Percentiles rank a stretch among this genome's conserved stretches.
Evolutionary conservation across 345 rosid genomes (phyloP).

Genomic region (Syzygium jambos): DNA sequence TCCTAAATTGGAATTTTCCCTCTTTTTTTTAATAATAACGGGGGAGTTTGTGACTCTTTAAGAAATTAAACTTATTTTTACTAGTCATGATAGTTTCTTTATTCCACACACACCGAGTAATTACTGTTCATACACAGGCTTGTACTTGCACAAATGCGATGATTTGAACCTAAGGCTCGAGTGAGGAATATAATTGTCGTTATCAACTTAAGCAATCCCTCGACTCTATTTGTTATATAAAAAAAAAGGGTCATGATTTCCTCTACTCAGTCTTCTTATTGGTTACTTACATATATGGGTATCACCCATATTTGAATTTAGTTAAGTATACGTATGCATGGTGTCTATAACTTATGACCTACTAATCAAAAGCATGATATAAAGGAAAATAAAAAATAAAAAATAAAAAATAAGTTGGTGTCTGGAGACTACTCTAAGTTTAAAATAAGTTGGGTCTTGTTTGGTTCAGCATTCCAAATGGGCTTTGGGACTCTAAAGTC

Average conservation of each 20-base stretch:
- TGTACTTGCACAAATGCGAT: neutral
- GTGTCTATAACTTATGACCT: neutral
- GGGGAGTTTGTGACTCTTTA: too few species aligned
- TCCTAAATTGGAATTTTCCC: too few species aligned
- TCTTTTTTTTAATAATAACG: too few species aligned
- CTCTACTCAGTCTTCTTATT: neutral
- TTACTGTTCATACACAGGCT: neutral
- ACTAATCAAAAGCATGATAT: neutral
- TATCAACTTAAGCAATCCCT: neutral
- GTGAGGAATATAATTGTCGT: neutral
- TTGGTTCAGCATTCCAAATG: too few species aligned
- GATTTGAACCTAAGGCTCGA: neutral
- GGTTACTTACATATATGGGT: neutral
- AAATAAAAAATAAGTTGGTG: neutral
- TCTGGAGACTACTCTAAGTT: neutral
- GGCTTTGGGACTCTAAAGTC: too few species aligned
- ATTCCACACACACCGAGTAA: neutral
- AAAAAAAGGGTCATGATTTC: neutral
- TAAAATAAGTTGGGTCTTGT: neutral
- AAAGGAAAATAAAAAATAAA: neutral
- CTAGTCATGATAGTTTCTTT: too few species aligned
- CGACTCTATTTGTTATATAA: neutral
- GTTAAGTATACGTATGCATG: accelerated
- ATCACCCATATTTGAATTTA: neutral
- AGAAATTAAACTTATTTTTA: too few species aligned